phyloP scores from a whole-genome alignment of 192 early-diverging fungal genomes.

The Radiomyces spectabilis region DNA sequence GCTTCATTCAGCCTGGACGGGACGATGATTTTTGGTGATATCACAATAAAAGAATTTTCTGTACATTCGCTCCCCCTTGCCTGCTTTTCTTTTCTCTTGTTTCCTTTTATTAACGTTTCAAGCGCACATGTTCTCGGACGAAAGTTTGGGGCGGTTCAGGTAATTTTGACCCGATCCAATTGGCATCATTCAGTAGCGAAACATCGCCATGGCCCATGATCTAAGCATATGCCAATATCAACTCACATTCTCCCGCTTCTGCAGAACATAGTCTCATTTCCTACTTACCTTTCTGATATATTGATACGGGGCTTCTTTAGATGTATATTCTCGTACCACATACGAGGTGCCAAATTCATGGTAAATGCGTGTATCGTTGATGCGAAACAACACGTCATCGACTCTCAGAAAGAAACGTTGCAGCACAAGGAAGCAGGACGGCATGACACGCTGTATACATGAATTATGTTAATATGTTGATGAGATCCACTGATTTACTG shows the following conservation, averaged over 20 bases:
- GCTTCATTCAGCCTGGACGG: background rate
- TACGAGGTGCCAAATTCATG: conserved; percentile 70
- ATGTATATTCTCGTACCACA: conserved; percentile 66
- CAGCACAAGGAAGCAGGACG: conserved; percentile 80
- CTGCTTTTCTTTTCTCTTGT: too few species aligned
- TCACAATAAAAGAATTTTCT: too few species aligned
- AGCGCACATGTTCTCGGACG: too few species aligned
- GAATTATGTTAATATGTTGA: background rate
- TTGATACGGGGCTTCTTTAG: conserved; percentile 56
- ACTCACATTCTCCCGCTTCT: background rate
- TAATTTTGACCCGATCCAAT: background rate
- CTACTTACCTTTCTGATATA: conserved; percentile 48
- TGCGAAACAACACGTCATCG: conserved; percentile 86
- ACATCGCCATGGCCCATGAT: background rate
- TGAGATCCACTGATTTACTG: background rate
- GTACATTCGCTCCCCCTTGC: too few species aligned
- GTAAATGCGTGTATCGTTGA: conserved; percentile 87
- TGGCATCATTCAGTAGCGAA: background rate
- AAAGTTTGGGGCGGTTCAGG: too few species aligned
- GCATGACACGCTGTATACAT: conserved; percentile 78
- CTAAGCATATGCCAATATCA: background rate
- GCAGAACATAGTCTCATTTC: background rate
- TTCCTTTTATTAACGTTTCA: too few species aligned
- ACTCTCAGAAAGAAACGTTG: conserved; percentile 87
- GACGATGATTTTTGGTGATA: conserved; percentile 1